phyloP scores from a whole-genome alignment of 129 eudicot genomes.

The Rutidosis leptorrhynchoides region DNA sequence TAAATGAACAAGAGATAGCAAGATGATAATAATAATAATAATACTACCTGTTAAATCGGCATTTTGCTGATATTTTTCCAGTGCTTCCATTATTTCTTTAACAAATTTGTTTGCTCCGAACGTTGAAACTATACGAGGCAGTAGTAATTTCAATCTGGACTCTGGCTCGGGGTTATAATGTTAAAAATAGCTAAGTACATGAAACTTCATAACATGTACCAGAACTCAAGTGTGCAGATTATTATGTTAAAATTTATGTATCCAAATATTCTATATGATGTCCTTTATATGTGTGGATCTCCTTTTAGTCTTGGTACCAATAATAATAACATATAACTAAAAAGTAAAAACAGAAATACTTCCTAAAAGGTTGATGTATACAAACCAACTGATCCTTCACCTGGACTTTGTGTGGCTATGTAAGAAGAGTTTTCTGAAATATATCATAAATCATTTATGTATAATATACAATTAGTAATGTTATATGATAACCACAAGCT shows the following conservation, averaged over 20 bases:
- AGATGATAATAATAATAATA: too few species aligned
- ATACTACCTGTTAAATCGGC: conserved; percentile 75
- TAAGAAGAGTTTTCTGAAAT: too few species aligned
- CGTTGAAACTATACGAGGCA: conserved; percentile 73
- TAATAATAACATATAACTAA: neutral
- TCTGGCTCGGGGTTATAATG: conserved; percentile 53
- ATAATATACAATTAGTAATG: conserved; percentile 4
- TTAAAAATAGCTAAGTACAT: too few species aligned
- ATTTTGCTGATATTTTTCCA: conserved; percentile 58
- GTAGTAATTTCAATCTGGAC: conserved; percentile 63
- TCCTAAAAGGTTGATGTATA: too few species aligned
- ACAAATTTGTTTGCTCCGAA: conserved; percentile 68
- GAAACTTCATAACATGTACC: too few species aligned
- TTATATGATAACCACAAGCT: conserved; percentile 14
- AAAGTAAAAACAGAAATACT: too few species aligned
- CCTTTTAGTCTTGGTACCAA: neutral
- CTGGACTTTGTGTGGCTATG: too few species aligned
- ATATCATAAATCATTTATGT: conserved; percentile 10
- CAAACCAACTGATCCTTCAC: too few species aligned
- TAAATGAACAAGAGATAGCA: too few species aligned
- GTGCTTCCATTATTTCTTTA: conserved; percentile 56
- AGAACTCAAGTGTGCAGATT: too few species aligned
- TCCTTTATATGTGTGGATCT: neutral
- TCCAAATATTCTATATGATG: neutral
- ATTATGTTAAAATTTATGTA: neutral